Percentiles rank a stretch among this genome's conserved stretches.
phyloP scores from a whole-genome alignment of 2,329 filamentous ascomycete genomes.

The Claviceps citrina region DNA sequence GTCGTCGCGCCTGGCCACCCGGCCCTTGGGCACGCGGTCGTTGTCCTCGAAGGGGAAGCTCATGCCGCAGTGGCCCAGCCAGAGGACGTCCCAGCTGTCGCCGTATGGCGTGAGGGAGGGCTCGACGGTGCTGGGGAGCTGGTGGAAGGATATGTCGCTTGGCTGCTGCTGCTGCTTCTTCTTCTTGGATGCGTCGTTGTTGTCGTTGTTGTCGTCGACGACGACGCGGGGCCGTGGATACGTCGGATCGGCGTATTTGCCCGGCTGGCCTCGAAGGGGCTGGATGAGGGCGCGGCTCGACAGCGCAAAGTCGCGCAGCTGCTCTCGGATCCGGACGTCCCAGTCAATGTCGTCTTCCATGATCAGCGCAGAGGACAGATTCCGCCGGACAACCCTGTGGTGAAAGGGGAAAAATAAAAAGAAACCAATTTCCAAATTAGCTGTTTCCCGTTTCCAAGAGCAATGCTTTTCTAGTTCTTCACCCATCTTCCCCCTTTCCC shows the following conservation, averaged over 20 bases:
- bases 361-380: conserved; percentile 32
- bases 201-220: no score
- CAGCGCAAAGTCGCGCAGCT: conserved; percentile 27
- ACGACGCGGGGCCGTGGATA: no score
- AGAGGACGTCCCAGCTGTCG: conserved; percentile 36
- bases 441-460: no score
- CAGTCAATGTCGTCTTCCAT: conserved; percentile 44
- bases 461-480: no score
- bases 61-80: conserved; percentile 33
- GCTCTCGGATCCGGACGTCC: conserved; percentile 34
- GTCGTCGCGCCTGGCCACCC: conserved; percentile 19
- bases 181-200: no score
- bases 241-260: conserved; percentile 13
- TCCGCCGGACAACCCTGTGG: conserved; percentile 27
- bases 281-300: conserved; percentile 22
- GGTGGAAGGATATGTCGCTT: conserved; percentile 11
- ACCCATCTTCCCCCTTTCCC: no score
- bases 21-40: conserved; percentile 13
- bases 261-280: conserved; percentile 9
- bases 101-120: conserved; percentile 27
- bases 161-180: no score
- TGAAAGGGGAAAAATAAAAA: no score
- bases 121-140: conserved; percentile 8
- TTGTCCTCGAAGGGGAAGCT: conserved; percentile 13
- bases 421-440: no score